phyloP scores from a whole-genome alignment of 495 filamentous ascomycete genomes.

The Penicillium odoratum region DNA sequence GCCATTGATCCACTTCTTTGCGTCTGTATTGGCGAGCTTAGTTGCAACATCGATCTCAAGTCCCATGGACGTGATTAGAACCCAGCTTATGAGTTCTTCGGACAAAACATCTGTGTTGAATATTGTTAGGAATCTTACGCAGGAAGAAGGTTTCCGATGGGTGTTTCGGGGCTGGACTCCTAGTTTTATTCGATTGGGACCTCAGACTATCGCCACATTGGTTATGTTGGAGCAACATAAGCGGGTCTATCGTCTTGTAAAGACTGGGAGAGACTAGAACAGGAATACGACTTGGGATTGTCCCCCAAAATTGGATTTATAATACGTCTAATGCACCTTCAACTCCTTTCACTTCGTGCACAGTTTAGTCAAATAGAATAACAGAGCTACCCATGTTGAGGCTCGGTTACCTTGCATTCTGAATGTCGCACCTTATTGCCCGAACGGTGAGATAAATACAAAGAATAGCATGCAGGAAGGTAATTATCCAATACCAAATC shows the following conservation, averaged over 20 bases:
- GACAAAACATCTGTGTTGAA: conserved; percentile 9
- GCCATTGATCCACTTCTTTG: conserved; percentile 72
- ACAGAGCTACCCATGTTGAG: not conserved
- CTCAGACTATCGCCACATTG: conserved; percentile 86
- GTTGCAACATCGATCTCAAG: conserved; percentile 89
- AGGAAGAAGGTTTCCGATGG: conserved; percentile 52
- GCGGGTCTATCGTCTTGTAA: conserved; percentile 21
- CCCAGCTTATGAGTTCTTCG: conserved; percentile 65
- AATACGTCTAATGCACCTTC: no score
- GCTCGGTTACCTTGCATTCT: not conserved
- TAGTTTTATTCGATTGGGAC: conserved; percentile 77
- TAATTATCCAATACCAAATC: not conserved
- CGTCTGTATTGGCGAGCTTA: conserved; percentile 75
- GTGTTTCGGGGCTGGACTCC: conserved; percentile 91
- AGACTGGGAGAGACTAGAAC: not conserved
- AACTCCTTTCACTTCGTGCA: not conserved
- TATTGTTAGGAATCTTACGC: conserved; percentile 18
- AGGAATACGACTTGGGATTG: no score
- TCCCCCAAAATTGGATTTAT: no score
- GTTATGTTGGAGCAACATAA: conserved; percentile 86
- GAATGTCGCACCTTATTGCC: not conserved
- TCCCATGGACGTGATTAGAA: conserved; percentile 91
- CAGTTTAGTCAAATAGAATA: no score
- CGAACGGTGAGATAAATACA: not conserved
- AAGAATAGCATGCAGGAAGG: not conserved